phyloP scores from a whole-genome alignment of 495 filamentous ascomycete genomes.

The Penicillium riverlandense region DNA sequence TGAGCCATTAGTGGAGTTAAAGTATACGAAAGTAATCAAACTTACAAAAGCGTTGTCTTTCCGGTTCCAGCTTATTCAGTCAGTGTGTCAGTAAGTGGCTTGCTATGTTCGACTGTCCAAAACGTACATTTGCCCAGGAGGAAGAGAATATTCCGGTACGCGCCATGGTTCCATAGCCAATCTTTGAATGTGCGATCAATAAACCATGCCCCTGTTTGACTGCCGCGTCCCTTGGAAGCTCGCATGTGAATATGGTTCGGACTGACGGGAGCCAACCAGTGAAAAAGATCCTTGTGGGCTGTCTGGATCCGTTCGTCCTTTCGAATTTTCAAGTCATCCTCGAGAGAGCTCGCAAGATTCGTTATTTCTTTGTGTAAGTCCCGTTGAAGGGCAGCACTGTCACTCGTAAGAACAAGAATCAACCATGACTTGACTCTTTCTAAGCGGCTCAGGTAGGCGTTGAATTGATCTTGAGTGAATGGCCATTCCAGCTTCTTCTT shows the following conservation, averaged over 20 bases:
- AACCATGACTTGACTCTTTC: slow-evolving; percentile 20
- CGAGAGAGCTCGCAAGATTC: slow-evolving; percentile 6
- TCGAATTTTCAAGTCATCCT: slow-evolving; percentile 11
- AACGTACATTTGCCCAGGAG: slow-evolving; percentile 18
- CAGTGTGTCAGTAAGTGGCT: neutral
- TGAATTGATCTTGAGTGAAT: slow-evolving; percentile 10
- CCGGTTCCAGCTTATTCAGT: slow-evolving; percentile 10
- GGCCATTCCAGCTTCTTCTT: slow-evolving; percentile 18
- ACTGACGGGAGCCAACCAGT: slow-evolving; percentile 16
- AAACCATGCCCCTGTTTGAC: slow-evolving; percentile 12
- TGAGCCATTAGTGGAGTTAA: neutral
- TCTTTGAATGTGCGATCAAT: slow-evolving; percentile 5
- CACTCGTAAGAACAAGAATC: slow-evolving; percentile 14
- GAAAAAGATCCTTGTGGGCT: slow-evolving; percentile 7
- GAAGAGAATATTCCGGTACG: slow-evolving; percentile 1
- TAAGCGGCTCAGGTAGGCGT: slow-evolving; percentile 7
- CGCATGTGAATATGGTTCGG: slow-evolving; percentile 11
- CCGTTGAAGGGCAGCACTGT: slow-evolving; percentile 5
- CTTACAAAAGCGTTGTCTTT: slow-evolving; percentile 17
- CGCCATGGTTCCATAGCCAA: slow-evolving; percentile 2
- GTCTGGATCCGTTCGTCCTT: slow-evolving; percentile 6
- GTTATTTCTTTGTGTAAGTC: slow-evolving; percentile 11
- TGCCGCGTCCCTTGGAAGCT: slow-evolving; percentile 3
- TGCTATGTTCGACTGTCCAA: neutral
- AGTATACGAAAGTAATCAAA: neutral